Conservation (phyloP, 2,329 filamentous ascomycete species). For the Sarocladiaceae sp. region DNA sequence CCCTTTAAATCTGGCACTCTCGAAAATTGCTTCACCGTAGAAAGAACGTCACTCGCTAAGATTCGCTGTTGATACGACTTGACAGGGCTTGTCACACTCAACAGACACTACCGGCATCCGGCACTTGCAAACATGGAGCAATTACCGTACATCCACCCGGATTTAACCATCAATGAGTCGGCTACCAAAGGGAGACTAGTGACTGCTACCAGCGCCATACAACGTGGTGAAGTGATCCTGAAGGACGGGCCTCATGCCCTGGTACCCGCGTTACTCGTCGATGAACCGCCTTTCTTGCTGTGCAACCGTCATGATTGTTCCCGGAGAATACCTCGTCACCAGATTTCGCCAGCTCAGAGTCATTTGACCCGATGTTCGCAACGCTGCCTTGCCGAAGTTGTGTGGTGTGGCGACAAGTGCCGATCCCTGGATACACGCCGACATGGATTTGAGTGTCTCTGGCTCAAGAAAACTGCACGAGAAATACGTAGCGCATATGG, state of each 20-base stretch:
- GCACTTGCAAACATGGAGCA: background rate
- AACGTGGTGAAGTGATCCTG: conserved; percentile 9
- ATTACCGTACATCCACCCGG: conserved; percentile 11
- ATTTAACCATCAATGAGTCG: conserved; percentile 1
- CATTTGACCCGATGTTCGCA: conserved; percentile 1
- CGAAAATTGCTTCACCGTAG: no score
- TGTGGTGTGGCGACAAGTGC: conserved; percentile 13
- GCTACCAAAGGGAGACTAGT: conserved; percentile 12
- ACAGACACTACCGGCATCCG: background rate
- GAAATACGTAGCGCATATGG: conserved; percentile 10
- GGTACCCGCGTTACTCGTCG: conserved; percentile 12
- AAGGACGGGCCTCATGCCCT: conserved; percentile 13
- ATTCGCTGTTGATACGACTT: no score
- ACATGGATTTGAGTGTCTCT: conserved; percentile 12
- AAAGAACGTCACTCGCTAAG: no score
- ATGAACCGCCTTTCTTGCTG: conserved; percentile 12
- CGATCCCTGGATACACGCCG: conserved; percentile 6
- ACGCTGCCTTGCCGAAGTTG: conserved; percentile 11
- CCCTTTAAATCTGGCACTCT: background rate
- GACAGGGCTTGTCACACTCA: no score
- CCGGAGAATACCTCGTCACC: conserved; percentile 4
- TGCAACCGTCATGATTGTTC: conserved; percentile 12
- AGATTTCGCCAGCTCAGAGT: background rate
- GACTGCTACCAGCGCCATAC: conserved; percentile 4
- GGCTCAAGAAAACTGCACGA: conserved; percentile 9